Percentiles rank a stretch among this genome's conserved stretches.
These are phyloP conservation scores for Xylaria sp. DNA, from an alignment of 2,329 filamentous ascomycete genomes.

Conservation along the genomic window DNA sequence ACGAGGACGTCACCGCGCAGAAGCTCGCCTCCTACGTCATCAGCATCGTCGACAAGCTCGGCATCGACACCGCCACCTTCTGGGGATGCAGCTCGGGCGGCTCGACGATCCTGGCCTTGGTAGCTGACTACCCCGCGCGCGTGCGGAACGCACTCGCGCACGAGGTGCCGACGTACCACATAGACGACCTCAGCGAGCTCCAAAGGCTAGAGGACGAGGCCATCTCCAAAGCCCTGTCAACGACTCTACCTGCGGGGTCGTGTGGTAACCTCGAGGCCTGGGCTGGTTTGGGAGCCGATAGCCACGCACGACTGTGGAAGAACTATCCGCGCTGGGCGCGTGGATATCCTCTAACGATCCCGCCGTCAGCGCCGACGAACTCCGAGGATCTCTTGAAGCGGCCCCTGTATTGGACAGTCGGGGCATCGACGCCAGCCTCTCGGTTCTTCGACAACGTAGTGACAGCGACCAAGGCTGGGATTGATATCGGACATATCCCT, in stretches of 20 bases:
- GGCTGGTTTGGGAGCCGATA: conserved; percentile 29
- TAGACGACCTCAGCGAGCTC: conserved; percentile 22
- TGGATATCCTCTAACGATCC: conserved; percentile 35
- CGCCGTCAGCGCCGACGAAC: conserved; percentile 24
- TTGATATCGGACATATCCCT: conserved; percentile 29
- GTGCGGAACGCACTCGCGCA: conserved; percentile 37
- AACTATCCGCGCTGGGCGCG: conserved; percentile 37
- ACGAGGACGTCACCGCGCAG: conserved; percentile 31
- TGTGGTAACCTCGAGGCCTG: conserved; percentile 33
- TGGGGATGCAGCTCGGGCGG: conserved; percentile 39
- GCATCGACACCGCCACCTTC: conserved; percentile 34
- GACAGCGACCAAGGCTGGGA: conserved; percentile 32
- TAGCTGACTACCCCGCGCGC: conserved; percentile 33
- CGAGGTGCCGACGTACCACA: conserved; percentile 34
- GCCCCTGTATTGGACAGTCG: conserved; percentile 36
- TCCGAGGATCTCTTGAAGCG: conserved; percentile 23
- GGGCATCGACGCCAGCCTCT: conserved; percentile 27
- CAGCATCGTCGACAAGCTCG: conserved; percentile 34
- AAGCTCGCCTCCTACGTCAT: conserved; percentile 38
- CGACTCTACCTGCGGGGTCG: background rate
- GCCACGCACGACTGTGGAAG: conserved; percentile 35
- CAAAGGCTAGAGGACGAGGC: conserved; percentile 31
- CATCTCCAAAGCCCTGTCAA: conserved; percentile 17
- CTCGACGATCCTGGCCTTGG: conserved; percentile 32
- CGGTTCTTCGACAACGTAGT: conserved; percentile 37